Conservation (phyloP, 306 rosid species). For the Elaeagnus macrophylla region DNA sequence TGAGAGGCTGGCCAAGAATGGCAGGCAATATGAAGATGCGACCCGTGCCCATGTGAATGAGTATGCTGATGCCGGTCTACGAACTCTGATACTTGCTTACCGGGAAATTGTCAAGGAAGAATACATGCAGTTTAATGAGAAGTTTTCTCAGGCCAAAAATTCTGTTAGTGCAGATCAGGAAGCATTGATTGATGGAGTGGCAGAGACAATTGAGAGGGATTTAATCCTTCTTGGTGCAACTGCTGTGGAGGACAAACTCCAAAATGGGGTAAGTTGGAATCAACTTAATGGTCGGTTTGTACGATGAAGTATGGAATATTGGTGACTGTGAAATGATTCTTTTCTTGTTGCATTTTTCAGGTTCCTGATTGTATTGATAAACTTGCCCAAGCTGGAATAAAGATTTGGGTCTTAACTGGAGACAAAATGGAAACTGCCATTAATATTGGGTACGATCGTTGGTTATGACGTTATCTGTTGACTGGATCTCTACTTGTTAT, state of each 20-base stretch:
- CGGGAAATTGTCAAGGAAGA: slow-evolving; percentile 32
- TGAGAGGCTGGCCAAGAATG: slow-evolving; percentile 65
- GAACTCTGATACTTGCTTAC: too few relatives aligned
- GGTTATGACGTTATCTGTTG: slow-evolving; percentile 1
- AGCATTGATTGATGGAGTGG: too few relatives aligned
- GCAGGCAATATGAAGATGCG: slow-evolving; percentile 50
- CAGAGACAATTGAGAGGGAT: too few relatives aligned
- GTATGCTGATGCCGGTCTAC: too few relatives aligned
- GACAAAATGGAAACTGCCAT: slow-evolving; percentile 99
- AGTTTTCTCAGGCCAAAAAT: too few relatives aligned
- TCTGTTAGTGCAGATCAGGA: too few relatives aligned
- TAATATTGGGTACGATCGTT: slow-evolving; percentile 60
- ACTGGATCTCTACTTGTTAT: slow-evolving; percentile 4
- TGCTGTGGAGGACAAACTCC: too few relatives aligned
- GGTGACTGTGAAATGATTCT: slow-evolving; percentile 16
- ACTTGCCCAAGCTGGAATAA: slow-evolving; percentile 96
- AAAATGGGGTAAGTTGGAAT: slow-evolving; percentile 32
- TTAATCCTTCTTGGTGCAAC: too few relatives aligned
- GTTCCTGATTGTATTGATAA: slow-evolving; percentile 92
- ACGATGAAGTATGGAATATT: slow-evolving; percentile 1
- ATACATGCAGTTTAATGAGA: slow-evolving; percentile 26
- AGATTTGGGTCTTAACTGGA: slow-evolving; percentile 99
- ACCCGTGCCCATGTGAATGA: too few relatives aligned
- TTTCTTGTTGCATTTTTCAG: slow-evolving; percentile 39
- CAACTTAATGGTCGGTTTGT: background rate